Conservation (phyloP, 305 asterid species). For the Fraxinus angustifolia region DNA sequence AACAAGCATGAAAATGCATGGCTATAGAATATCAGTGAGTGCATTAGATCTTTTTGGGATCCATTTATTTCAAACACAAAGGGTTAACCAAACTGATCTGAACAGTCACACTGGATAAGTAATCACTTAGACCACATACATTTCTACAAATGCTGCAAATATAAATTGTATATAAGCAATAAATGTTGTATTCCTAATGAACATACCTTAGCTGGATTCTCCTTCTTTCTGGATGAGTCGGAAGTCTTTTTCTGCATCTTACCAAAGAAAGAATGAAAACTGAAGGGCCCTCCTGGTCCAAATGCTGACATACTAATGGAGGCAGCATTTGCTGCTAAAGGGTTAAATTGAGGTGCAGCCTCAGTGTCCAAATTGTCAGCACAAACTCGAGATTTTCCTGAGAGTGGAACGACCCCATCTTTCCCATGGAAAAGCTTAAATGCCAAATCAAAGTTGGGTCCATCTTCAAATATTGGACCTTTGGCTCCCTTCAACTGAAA, state of each 20-base stretch:
- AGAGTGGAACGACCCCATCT: conserved; percentile 74
- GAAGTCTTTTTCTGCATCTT: conserved; percentile 52
- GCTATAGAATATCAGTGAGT: background rate
- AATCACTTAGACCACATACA: background rate
- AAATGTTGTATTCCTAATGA: background rate
- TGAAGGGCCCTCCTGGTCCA: conserved; percentile 62
- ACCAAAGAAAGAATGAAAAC: conserved; percentile 58
- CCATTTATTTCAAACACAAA: background rate
- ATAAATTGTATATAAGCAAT: background rate
- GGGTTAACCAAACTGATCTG: background rate
- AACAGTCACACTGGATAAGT: background rate
- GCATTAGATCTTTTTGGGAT: conserved; percentile 1
- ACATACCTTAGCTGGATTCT: conserved; percentile 45
- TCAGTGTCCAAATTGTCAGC: background rate
- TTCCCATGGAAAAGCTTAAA: conserved; percentile 47
- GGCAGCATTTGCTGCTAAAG: background rate
- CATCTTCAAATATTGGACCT: conserved; percentile 92
- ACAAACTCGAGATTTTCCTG: background rate
- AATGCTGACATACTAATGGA: background rate
- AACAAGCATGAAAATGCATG: background rate
- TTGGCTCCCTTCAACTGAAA: conserved; percentile 48
- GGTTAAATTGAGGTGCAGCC: background rate
- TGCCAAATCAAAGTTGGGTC: conserved; percentile 56
- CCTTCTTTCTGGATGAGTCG: conserved; percentile 46
- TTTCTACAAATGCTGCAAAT: background rate